Evolutionary conservation across 768 basidiomycete genomes (phyloP).

Genomic region (Tulasnella calospora): DNA sequence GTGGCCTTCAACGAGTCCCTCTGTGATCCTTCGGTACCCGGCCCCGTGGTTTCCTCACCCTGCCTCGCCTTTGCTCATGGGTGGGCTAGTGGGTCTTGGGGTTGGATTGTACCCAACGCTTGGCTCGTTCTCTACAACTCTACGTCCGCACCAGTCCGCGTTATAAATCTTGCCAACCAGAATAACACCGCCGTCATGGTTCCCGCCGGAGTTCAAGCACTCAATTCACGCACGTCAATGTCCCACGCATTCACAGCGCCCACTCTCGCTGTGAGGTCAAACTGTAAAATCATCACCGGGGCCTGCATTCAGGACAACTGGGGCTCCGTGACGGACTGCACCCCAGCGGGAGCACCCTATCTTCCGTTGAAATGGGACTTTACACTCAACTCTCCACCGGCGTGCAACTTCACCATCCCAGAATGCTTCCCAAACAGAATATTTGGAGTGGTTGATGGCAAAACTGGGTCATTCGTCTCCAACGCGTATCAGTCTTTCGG

Average conservation of each 20-base stretch:
- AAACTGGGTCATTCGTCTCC: neutral
- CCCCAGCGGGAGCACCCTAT: neutral
- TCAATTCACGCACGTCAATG: constrained; percentile 2
- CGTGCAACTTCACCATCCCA: neutral
- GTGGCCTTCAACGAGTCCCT: neutral
- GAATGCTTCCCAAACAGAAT: neutral
- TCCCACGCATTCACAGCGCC: neutral
- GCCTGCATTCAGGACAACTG: neutral
- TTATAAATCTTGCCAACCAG: neutral
- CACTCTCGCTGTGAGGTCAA: neutral
- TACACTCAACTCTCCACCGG: neutral
- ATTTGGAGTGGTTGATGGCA: neutral
- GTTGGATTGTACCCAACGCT: neutral
- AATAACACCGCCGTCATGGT: neutral
- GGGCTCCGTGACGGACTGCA: neutral
- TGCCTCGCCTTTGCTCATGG: neutral
- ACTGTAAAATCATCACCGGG: neutral
- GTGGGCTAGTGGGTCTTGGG: neutral
- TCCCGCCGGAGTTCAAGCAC: neutral
- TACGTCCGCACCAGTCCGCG: neutral
- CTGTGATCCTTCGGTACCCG: neutral
- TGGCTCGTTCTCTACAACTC: neutral
- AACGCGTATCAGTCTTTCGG: neutral
- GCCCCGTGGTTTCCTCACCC: neutral
- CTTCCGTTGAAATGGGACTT: neutral